phyloP scores from a whole-genome alignment of 148 eudicot species.

The Pouteria glomerata region DNA sequence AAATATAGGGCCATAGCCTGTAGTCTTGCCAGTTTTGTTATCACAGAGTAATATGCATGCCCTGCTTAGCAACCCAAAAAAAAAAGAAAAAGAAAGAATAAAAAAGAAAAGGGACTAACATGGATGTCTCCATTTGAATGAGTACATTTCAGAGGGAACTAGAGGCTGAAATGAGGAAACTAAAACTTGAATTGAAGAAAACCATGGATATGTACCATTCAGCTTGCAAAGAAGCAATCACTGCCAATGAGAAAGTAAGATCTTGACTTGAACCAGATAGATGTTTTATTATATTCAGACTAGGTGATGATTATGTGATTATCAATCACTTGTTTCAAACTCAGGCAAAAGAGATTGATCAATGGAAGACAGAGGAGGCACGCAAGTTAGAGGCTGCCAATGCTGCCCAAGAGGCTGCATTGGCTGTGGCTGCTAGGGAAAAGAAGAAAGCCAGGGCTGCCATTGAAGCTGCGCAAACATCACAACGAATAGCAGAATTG shows the following conservation, averaged over 20 bases:
- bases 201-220: conserved; percentile 47
- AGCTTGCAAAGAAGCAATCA: conserved; percentile 36
- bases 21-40: too few species aligned
- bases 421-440: conserved; percentile 51
- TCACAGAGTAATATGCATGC: too few species aligned
- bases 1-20: too few species aligned
- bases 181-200: conserved; percentile 48
- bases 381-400: conserved; percentile 28
- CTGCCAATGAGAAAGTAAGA: conserved; percentile 44
- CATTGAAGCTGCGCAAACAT: conserved; percentile 50
- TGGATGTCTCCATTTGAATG: too few species aligned
- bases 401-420: conserved; percentile 37
- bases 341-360: conserved; percentile 37
- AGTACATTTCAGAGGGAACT: conserved; percentile 40
- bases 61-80: too few species aligned
- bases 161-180: conserved; percentile 54
- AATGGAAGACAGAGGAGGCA: conserved; percentile 33
- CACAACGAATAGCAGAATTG: conserved; percentile 47
- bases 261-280: conserved; percentile 5
- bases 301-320: too few species aligned
- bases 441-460: conserved; percentile 49
- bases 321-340: neutral
- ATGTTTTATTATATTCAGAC: too few species aligned
- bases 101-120: too few species aligned
- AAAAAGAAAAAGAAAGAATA: too few species aligned